Base-by-base conservation (phyloP, 257 asterid species). In the Rehmannia glutinosa region DNA sequence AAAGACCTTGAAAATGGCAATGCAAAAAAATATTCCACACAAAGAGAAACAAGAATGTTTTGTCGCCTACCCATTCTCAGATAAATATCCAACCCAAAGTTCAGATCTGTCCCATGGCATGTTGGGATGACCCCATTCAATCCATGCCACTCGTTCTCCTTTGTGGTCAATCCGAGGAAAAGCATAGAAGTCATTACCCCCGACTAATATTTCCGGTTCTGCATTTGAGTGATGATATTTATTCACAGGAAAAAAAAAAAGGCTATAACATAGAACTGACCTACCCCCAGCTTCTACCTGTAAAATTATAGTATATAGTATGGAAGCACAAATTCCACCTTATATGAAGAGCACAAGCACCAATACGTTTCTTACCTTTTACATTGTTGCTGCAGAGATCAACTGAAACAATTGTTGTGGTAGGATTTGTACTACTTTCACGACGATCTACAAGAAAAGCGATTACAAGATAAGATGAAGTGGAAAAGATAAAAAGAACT, bases 21-120 rank as follows among this genome's bases (percentile, higher is more conserved):
- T 32, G 50, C 36, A 45, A 63, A 32, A 66, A 67, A 23, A 27
- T 43, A 42, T 10, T 39, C 49, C 68, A 41, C 11, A 20, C 30
- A 47, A 36, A 54, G 21, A 8, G 12, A 54, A 33, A 47, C 11
- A 12, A 9, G 5, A 11, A 62, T 62, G 33, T 33, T 9, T 23
- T 19, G 51, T 47, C 39, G 56, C 85, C 12, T 68, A 93, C 99
- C 99, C 99, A 70, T 85, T 80, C 49, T 83, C 91, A 76, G 90
- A 85, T 60, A 90, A 69, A 73, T 86, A 83, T 74, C 97, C 99
- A 75, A 93, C 99, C 97, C 99, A 93, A 71, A 93, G 96, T 79
- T 88, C 88, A 54, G 99, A 93, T 83, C 81, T 88, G 73, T 93
- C 99, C 99, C 99, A 90, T 46, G 96, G 97, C 97, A 93, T 90